Conservation (phyloP, 306 rosid species). For the Acacia acuminata region DNA sequence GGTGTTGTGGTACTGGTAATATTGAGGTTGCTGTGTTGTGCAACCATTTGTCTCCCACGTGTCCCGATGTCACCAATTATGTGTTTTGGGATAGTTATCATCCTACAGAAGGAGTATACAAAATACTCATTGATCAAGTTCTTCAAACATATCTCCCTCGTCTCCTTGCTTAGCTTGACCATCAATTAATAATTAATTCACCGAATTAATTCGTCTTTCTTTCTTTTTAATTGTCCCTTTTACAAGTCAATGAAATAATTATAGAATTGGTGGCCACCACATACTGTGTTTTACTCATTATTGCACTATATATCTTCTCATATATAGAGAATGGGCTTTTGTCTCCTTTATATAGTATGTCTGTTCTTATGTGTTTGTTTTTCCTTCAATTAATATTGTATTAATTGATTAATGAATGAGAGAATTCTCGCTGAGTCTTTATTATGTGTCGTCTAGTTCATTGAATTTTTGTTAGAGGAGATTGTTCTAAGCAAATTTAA, state of each 20-base stretch:
- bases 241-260: background rate
- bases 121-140: conserved; percentile 1
- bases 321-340: background rate
- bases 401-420: background rate
- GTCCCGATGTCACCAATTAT: conserved; percentile 42
- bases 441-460: background rate
- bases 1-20: conserved; percentile 74
- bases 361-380: background rate
- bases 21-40: conserved; percentile 70
- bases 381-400: background rate
- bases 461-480: background rate
- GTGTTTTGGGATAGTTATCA: conserved; percentile 85
- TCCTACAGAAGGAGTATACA: conserved; percentile 62
- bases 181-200: background rate
- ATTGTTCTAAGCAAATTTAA: background rate
- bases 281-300: background rate
- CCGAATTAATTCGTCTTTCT: background rate
- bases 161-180: background rate
- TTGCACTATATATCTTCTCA: background rate
- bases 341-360: background rate
- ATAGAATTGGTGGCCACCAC: background rate
- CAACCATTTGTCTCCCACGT: conserved; percentile 45
- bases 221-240: background rate
- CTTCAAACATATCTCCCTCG: background rate
- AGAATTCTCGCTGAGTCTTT: background rate